These are phyloP conservation scores for Calvatia gigantea DNA, from an alignment of 768 basidiomycete genomes.

Conservation along the genomic window DNA sequence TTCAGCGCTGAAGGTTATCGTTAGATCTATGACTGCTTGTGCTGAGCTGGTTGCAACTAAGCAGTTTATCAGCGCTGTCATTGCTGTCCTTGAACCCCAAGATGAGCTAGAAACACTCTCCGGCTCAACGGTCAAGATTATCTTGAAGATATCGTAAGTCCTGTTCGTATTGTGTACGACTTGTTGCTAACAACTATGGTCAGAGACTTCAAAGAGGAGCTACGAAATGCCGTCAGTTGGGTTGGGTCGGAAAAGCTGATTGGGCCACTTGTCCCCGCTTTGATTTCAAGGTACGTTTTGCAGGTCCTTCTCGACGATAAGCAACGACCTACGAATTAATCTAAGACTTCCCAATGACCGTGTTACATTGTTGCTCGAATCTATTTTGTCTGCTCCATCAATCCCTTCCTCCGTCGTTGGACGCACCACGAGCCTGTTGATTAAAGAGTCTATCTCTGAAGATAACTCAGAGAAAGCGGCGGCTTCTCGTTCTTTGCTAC, in stretches of 20 bases:
- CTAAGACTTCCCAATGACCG: conserved; percentile 30
- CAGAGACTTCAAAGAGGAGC: conserved; percentile 46
- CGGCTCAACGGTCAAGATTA: conserved; percentile 31
- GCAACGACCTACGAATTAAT: background rate
- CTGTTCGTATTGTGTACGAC: background rate
- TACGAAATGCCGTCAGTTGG: conserved; percentile 41
- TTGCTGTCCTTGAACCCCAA: conserved; percentile 67
- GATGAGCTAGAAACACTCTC: conserved; percentile 47
- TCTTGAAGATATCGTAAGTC: conserved; percentile 51
- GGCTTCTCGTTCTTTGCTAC: conserved; percentile 42
- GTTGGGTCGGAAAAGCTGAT: conserved; percentile 55
- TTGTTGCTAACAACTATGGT: background rate
- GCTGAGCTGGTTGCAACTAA: conserved; percentile 44
- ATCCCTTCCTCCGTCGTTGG: conserved; percentile 31
- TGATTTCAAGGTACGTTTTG: conserved; percentile 32
- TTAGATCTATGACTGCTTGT: conserved; percentile 50
- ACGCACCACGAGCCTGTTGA: conserved; percentile 24
- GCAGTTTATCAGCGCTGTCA: conserved; percentile 62
- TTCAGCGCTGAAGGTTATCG: conserved; percentile 55
- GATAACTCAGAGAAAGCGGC: conserved; percentile 19
- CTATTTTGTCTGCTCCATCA: conserved; percentile 30
- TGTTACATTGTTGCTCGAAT: conserved; percentile 31
- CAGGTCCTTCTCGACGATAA: background rate
- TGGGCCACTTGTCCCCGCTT: conserved; percentile 42
- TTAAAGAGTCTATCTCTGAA: conserved; percentile 22